Evolutionary conservation across 2,329 filamentous ascomycete species (phyloP).

Genomic region (Diatrype stigma): DNA sequence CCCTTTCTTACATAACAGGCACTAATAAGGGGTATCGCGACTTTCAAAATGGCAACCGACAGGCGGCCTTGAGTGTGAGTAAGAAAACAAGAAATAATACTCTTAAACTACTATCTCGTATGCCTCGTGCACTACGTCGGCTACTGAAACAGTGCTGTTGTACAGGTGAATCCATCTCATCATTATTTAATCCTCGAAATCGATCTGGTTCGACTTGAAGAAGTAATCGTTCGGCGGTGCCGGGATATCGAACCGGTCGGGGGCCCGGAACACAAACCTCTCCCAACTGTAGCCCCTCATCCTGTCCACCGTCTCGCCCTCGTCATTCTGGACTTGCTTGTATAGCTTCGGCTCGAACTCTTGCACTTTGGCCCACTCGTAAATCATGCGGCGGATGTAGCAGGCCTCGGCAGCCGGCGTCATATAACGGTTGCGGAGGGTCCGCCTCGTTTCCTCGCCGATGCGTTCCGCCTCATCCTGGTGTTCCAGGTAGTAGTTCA

Average conservation of each 20-base stretch:
- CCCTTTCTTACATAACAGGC: too few species aligned
- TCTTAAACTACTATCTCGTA: too few species aligned
- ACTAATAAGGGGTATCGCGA: too few species aligned
- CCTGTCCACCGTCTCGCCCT: constrained; percentile 2
- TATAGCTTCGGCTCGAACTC: constrained; percentile 4
- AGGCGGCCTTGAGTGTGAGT: too few species aligned
- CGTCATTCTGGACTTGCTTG: constrained; percentile 1
- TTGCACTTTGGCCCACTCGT: constrained; percentile 9
- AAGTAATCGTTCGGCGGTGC: constrained; percentile 3
- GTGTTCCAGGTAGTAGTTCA: constrained; percentile 38
- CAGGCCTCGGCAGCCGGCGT: constrained; percentile 51
- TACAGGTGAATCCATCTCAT: not conserved
- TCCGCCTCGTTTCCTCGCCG: constrained; percentile 29
- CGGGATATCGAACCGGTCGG: constrained; percentile 2
- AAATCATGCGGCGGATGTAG: constrained; percentile 42
- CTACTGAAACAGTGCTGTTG: not conserved
- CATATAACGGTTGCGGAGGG: constrained; percentile 41
- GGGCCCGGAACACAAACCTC: constrained; percentile 1
- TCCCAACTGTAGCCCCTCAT: constrained; percentile 3
- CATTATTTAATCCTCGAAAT: constrained; percentile 4
- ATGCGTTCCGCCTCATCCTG: constrained; percentile 42
- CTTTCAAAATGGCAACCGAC: too few species aligned
- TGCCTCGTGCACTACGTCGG: too few species aligned
- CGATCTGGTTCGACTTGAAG: constrained; percentile 5
- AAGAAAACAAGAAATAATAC: too few species aligned